phyloP scores from a whole-genome alignment of 495 filamentous ascomycete species.

The Barbatosphaeria neglecta region DNA sequence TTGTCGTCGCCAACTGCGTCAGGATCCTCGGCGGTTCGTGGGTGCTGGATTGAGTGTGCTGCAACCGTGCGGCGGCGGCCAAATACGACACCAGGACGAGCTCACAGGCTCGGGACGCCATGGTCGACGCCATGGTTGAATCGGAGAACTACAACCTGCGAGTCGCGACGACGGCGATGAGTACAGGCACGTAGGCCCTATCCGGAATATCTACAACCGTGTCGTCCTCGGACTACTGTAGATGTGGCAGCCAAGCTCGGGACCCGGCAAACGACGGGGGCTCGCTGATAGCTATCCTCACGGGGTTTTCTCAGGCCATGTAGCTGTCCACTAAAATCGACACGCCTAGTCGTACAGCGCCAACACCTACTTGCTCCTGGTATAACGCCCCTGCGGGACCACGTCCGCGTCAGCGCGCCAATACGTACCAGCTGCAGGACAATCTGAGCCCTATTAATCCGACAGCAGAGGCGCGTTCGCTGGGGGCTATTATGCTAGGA shows the following conservation, averaged over 20 bases:
- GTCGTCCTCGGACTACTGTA: conserved; percentile 14
- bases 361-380: conserved; percentile 14
- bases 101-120: conserved; percentile 37
- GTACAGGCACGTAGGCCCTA: conserved; percentile 14
- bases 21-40: conserved; percentile 38
- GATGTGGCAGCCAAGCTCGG: conserved; percentile 18
- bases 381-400: conserved; percentile 36
- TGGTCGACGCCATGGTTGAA: conserved; percentile 22
- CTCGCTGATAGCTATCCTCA: conserved; percentile 21
- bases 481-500: too few species aligned
- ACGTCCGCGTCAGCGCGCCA: conserved; percentile 23
- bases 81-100: conserved; percentile 46
- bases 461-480: conserved; percentile 7
- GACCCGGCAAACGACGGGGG: conserved; percentile 15
- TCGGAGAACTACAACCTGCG: conserved; percentile 24
- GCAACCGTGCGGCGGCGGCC: conserved; percentile 37
- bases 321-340: conserved; percentile 27
- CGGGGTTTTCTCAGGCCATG: conserved; percentile 26
- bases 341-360: conserved; percentile 23
- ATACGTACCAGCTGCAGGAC: conserved; percentile 10
- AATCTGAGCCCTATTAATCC: conserved; percentile 7
- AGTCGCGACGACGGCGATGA: conserved; percentile 7
- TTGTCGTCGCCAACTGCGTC: conserved; percentile 27
- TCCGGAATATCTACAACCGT: conserved; percentile 21
- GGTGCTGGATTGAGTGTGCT: conserved; percentile 34